These are phyloP conservation scores for Veloporphyrellus conicus DNA, from an alignment of 1,284 basidiomycete genomes.

Conservation along the genomic window DNA sequence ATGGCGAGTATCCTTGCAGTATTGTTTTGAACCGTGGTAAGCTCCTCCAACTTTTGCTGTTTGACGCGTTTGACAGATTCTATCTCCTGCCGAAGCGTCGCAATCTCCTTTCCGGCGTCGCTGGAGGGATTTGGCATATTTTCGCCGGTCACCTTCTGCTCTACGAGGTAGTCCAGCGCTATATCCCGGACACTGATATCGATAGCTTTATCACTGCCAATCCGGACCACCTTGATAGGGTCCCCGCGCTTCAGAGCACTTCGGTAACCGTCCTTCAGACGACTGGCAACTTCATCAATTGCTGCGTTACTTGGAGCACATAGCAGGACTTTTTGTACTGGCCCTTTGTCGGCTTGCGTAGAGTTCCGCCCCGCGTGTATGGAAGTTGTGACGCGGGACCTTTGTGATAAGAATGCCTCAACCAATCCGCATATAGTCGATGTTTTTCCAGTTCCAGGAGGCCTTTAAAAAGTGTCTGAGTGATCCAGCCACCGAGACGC, in stretches of 20 bases:
- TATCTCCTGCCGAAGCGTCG: slow-evolving; percentile 61
- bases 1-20: slow-evolving; percentile 46
- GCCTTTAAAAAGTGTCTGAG: slow-evolving; percentile 40
- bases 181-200: slow-evolving; percentile 83
- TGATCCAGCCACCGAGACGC: slow-evolving; percentile 1
- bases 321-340: slow-evolving; percentile 75
- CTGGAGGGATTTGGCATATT: slow-evolving; percentile 39
- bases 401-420: slow-evolving; percentile 71
- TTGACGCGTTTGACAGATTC: slow-evolving; percentile 61
- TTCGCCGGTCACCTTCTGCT: slow-evolving; percentile 62
- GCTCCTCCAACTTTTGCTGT: slow-evolving; percentile 62
- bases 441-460: slow-evolving; percentile 98
- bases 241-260: slow-evolving; percentile 53
- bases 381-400: slow-evolving; percentile 45
- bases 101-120: slow-evolving; percentile 56
- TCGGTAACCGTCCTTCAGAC: slow-evolving; percentile 77
- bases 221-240: slow-evolving; percentile 79
- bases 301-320: slow-evolving; percentile 99
- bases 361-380: slow-evolving; percentile 46
- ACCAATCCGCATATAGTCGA: slow-evolving; percentile 97
- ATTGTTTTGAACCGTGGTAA: slow-evolving; percentile 51
- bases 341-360: slow-evolving; percentile 45
- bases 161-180: slow-evolving; percentile 82
- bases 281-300: slow-evolving; percentile 92
- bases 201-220: slow-evolving; percentile 79